Evolutionary conservation across 495 filamentous ascomycete genomes (phyloP), one percentile per base, ranked within the genome.

Genomic region (Aspergillus bertholletiae): DNA sequence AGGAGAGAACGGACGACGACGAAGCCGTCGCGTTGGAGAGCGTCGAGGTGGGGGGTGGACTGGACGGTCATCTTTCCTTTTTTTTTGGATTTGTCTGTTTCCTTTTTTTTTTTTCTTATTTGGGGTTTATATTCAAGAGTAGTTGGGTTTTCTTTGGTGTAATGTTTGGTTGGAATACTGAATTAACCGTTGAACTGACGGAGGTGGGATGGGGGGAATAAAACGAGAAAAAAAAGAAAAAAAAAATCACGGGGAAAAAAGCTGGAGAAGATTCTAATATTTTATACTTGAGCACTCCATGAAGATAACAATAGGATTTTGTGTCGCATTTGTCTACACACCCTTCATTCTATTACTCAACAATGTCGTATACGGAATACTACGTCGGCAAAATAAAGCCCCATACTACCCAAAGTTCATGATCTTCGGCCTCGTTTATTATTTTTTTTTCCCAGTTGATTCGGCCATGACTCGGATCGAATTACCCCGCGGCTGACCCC

Each of bases 11-110:
- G 74, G 51, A 77, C 65, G 41, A 69, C 61, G 34, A 79, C 74
- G 67, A 73, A 80, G 69, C 77, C 77, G 58, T 79, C 70, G 56
- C 69, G 67, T 61, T 74, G 66, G 59, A 78, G 74, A 51, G 74
- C 63, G 46, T 71, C 65, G 21, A 76, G 69, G 62, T 75, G 57
- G 32, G 69, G 57, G 22, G 65, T 71, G 60, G 51, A 24, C 44
- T 46, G 23, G 12, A 23, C 34, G 18, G 48, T 53, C 48, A 49
- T 60, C 37, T 37, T 17, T 47, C 32, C 24, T 20, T 7, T 35
- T 37, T 7, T 22, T 27, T 48, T 30, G 43, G 21, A 7, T 5
- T 12, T 7, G 4, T 40, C 26, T 8, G 44, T n/a, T n/a, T n/a
- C n/a, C n/a, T n/a, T n/a, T n/a, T n/a, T n/a, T n/a, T n/a, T n/a